phyloP scores from a whole-genome alignment of 2,329 filamentous ascomycete species.

The Rutstroemia sp. region DNA sequence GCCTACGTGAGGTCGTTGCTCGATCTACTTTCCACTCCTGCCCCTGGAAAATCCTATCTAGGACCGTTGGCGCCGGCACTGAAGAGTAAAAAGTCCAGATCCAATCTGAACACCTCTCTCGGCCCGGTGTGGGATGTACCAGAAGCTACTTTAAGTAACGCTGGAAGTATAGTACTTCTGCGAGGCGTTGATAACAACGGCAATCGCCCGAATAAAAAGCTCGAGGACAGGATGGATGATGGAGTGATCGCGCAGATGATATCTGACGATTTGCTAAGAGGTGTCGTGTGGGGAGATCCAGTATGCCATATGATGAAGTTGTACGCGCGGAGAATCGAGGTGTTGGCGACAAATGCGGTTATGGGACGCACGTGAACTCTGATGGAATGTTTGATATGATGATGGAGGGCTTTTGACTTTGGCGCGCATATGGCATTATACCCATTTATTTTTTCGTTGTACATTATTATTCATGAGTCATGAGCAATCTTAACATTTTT shows the following conservation, averaged over 20 bases:
- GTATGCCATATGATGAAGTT: slow-evolving; percentile 73
- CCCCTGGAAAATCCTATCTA: slow-evolving; percentile 16
- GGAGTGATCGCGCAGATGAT: slow-evolving; percentile 63
- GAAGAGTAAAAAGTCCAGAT: slow-evolving; percentile 16
- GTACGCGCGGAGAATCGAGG: slow-evolving; percentile 66
- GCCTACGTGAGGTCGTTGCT: slow-evolving; percentile 67
- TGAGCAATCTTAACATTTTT: no score
- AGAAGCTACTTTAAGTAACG: slow-evolving; percentile 58
- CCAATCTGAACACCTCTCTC: slow-evolving; percentile 16
- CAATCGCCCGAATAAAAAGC: slow-evolving; percentile 32
- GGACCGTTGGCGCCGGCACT: slow-evolving; percentile 12
- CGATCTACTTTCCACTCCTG: slow-evolving; percentile 58
- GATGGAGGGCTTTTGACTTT: no score
- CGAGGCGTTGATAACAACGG: slow-evolving; percentile 40
- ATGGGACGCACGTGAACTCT: slow-evolving; percentile 32
- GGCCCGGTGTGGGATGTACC: slow-evolving; percentile 58
- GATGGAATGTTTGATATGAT: neutral
- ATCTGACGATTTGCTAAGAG: slow-evolving; percentile 59
- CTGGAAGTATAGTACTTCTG: slow-evolving; percentile 62
- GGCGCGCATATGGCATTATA: no score
- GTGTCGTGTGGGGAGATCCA: slow-evolving; percentile 74
- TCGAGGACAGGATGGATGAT: slow-evolving; percentile 44
- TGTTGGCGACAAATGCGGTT: slow-evolving; percentile 61
- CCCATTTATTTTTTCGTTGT: no score
- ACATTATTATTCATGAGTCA: no score